A percentile compares a stretch with the other conserved stretches of the same genome.
phyloP scores from a whole-genome alignment of 305 asterid genomes.

The Nicotiana rustica region DNA sequence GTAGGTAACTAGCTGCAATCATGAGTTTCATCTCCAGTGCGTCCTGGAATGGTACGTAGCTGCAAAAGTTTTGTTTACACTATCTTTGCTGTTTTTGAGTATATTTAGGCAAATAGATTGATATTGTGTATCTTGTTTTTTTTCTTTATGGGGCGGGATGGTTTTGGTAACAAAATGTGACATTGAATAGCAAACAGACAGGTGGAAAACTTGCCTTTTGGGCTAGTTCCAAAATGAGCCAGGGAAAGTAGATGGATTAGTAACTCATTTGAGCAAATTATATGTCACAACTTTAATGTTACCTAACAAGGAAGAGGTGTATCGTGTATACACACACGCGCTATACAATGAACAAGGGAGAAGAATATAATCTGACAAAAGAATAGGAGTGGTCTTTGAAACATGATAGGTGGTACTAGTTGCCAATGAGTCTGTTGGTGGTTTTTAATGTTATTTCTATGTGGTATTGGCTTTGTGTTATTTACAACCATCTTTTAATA shows the following conservation, averaged over 20 bases:
- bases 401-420: not conserved
- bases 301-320: not conserved
- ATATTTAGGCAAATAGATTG: not conserved
- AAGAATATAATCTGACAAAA: not conserved
- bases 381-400: not conserved
- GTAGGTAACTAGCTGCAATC: slow-evolving; percentile 82
- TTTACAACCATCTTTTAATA: slow-evolving; percentile 10
- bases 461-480: not conserved
- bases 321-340: not conserved
- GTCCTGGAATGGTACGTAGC: slow-evolving; percentile 77
- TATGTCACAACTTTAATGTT: slow-evolving; percentile 1
- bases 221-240: not conserved
- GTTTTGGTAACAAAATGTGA: slow-evolving; percentile 5
- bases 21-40: slow-evolving; percentile 91
- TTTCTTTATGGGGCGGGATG: not conserved
- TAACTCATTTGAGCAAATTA: not conserved
- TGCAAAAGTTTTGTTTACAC: not conserved
- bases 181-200: not conserved
- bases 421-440: not conserved
- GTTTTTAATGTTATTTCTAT: not conserved
- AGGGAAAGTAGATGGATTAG: not conserved
- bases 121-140: not conserved
- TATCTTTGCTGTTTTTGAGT: not conserved
- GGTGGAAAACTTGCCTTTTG: not conserved
- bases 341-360: not conserved